Base-by-base conservation (phyloP, 75 land plant species). In the Pinus taeda region DNA sequence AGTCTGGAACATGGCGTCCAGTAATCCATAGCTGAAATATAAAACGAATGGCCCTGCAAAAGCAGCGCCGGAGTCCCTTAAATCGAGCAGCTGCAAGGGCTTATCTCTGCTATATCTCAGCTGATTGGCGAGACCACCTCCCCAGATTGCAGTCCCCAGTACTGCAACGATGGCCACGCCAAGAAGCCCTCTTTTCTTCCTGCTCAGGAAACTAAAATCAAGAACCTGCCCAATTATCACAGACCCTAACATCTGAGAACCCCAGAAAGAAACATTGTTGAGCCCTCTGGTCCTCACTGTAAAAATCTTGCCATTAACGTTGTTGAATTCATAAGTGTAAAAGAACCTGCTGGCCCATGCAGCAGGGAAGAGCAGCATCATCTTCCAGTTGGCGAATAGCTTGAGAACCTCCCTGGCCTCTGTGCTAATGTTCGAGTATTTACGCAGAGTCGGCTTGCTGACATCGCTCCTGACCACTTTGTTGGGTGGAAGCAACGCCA, bases 1-100 rank as follows among this genome's bases (percentile, higher is more conserved):
- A 30, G 87, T 91, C 85, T 95, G 96, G 65, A 90, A 95, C 90
- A 95, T 88, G 71, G 98, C 88, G 78, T 96, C 98, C 26, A 96
- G 75, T 82, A 92, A 73, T 0, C 97, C 96, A 65, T 84, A 96
- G 57, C 87, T 59, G 58, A 89, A 83, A 71, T 90, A 96, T 79
- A 96, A 83, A 59, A 88, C 84, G 77, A 92, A 86, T 0, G 98
- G 98, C 9, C 98, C 94, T 26, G 88, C 94, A 60, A 73, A 96
- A 36, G 29, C 73, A 15, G 45, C 0, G 15, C 88, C 91, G 18
- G 83, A 78, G 55, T 83, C 75, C 85, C 85, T 93, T 79, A 93
- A 89, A 75, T 93, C 0, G 45, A 93, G 71, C 77, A n/a, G 49
- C n/a, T 33, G 21, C n/a, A 21, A 22, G 15, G 79, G 82, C 76